Base-by-base conservation (phyloP, 768 basidiomycete species). In the Dacryopinax spathularia region DNA sequence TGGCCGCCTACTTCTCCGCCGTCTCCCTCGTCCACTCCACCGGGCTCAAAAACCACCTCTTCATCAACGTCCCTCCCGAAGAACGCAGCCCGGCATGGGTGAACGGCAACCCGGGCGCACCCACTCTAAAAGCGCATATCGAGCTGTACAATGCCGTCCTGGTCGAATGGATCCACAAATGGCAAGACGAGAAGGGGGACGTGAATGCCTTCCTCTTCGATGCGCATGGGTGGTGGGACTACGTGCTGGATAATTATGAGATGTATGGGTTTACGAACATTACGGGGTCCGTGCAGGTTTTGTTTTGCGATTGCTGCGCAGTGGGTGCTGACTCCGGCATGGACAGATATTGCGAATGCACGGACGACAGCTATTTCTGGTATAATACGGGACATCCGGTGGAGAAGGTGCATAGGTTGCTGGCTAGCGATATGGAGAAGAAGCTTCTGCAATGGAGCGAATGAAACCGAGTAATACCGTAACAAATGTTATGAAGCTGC, bases 1-100 rank as follows among this genome's bases (percentile, higher is more conserved):
- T 81, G 77, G 64, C 66, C 1, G 75, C 80, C 1, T 81, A 80
- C 70, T 82, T 83, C 68, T 67, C 68, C 15, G 79, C 81, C 15
- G 79, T 81, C 39, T 33, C 60, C 29, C 20, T 33, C 34, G 22
- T 20, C 41, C 33, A 60, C 69, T 70, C 1, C 65, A 39, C 36
- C 68, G 71, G 34, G 64, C 67, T 68, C 36, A 68, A 66, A 1
- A 75, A 77, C 4, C 79, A 82, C 65, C 73, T 83, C 27, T 82
- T 83, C 71, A 71, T 82, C 70, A 82, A 81, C 65, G 81, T 82
- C n/a, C 80, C 81, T 33, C 80, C 82, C 22, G 79, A 77, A 66
- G 77, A 81, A 62, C 77, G 81, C 29, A 70, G 75, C n/a, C 82
- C 82, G 13, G 71, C 67, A 15, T 69, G 69, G 34, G 43, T 79